Percentiles rank a stretch among this genome's conserved stretches.
phyloP scores from a whole-genome alignment of 2,329 filamentous ascomycete genomes.

The Aureobasidium subglaciale region DNA sequence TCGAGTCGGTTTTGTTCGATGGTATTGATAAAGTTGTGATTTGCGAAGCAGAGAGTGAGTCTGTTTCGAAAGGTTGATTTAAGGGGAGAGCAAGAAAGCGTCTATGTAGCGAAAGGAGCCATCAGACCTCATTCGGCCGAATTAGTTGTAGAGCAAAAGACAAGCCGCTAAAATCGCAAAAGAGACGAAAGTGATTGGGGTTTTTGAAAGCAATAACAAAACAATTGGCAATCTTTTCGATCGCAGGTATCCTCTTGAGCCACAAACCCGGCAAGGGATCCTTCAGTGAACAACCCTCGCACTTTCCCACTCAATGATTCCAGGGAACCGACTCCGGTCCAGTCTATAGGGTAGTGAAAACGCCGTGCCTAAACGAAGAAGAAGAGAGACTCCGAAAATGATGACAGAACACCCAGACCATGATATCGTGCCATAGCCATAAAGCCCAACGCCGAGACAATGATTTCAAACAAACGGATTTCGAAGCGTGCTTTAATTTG shows the following conservation, averaged over 20 bases:
- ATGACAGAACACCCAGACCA: constrained; percentile 2
- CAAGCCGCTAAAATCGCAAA: constrained; percentile 5
- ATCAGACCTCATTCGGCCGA: neutral
- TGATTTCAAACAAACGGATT: neutral
- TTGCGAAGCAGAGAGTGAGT: constrained; percentile 1
- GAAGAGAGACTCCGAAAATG: constrained; percentile 9
- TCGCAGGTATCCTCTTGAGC: constrained; percentile 6
- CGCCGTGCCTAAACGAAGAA: constrained; percentile 9
- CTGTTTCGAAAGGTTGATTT: neutral
- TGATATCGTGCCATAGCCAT: constrained; percentile 10
- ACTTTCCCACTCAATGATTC: constrained; percentile 4
- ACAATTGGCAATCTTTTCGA: constrained; percentile 5
- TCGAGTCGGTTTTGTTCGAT: neutral
- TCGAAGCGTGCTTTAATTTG: constrained; percentile 5
- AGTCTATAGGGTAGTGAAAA: constrained; percentile 13
- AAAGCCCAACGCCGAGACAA: constrained; percentile 3
- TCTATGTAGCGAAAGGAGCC: constrained; percentile 12
- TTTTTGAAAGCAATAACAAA: constrained; percentile 9
- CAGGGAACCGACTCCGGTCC: constrained; percentile 11
- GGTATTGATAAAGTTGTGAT: neutral
- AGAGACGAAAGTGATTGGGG: constrained; percentile 12
- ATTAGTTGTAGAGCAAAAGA: constrained; percentile 4
- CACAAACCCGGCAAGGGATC: neutral
- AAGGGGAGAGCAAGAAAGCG: constrained; percentile 12
- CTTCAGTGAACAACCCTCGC: neutral